phyloP scores from a whole-genome alignment of 2,329 filamentous ascomycete species.

The Aplosporella prunicola region DNA sequence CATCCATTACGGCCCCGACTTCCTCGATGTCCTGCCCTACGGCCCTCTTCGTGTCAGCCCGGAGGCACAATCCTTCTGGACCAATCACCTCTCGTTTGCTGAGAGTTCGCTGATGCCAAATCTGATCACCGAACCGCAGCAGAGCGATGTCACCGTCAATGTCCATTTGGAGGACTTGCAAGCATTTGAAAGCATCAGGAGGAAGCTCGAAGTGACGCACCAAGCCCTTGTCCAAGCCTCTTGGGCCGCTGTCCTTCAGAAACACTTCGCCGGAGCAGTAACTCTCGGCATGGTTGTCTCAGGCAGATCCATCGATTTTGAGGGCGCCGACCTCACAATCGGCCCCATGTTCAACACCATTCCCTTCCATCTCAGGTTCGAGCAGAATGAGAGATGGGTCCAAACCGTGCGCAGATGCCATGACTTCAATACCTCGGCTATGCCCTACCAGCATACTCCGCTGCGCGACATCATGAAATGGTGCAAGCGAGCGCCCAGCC shows the following conservation, averaged over 20 bases:
- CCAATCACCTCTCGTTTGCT: constrained; percentile 40
- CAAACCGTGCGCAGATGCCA: constrained; percentile 57
- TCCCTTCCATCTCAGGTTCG: constrained; percentile 52
- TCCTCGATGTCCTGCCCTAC: constrained; percentile 56
- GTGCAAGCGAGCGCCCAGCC: constrained; percentile 47
- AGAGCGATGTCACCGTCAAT: constrained; percentile 14
- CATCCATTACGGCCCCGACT: constrained; percentile 40
- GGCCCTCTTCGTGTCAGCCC: constrained; percentile 52
- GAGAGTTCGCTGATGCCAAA: constrained; percentile 21
- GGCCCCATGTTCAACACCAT: constrained; percentile 89
- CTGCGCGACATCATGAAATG: constrained; percentile 75
- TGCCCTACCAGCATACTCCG: constrained; percentile 70
- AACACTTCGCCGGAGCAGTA: constrained; percentile 37
- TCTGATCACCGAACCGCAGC: constrained; percentile 15
- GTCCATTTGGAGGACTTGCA: constrained; percentile 40
- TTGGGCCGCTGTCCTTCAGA: constrained; percentile 57
- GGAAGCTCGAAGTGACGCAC: constrained; percentile 59
- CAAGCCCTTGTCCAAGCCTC: constrained; percentile 68
- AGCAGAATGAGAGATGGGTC: constrained; percentile 45
- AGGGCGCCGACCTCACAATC: constrained; percentile 55
- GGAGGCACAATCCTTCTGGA: constrained; percentile 60
- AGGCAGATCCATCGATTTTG: constrained; percentile 62
- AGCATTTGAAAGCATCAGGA: constrained; percentile 38
- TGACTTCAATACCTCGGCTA: constrained; percentile 54
- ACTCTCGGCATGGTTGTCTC: constrained; percentile 69